Base-by-base conservation (phyloP, 1,139 yeast genomes). In the Hemisphaericaspora lyxosophila region DNA sequence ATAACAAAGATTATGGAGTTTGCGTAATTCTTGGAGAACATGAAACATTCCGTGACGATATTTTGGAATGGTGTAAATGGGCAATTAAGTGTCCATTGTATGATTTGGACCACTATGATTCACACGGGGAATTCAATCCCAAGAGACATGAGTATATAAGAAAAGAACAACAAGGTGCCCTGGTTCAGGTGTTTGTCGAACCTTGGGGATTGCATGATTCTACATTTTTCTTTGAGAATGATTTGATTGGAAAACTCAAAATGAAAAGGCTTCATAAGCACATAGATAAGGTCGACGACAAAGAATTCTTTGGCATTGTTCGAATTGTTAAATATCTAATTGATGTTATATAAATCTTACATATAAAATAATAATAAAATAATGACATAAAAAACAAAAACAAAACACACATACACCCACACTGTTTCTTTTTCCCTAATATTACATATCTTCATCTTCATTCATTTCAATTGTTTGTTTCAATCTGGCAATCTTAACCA, bases 401-500 rank as follows among this genome's bases (percentile, higher is more conserved):
- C 14, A 11, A 24, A 4, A 13, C 4, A 12, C 14, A 12, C 6
- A 26, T 12, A 26, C 6, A 14, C 11, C 13, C 16, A 4, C 28
- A 6, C 26, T 3, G 13, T 27, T 25, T 14, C 19, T 17, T 17
- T 22, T 12, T 29, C 19, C 35, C 4, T 9, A n/a, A n/a, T n/a
- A n/a, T n/a, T n/a, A n/a, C n/a, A n/a, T n/a, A n/a, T n/a, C n/a
- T 2, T 35, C 29, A 9, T 27, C 36, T 14, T 27, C 33, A 13
- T 26, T 31, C 4, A 9, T 32, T 45, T 80, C 85, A 18, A 70
- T 70, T 13, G 73, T 60, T 56, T 86, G 88, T 53, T 90, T 92
- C 76, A 82, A 73, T 38, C 95, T 68, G 0, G 97, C 96, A 14
- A 89, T 77, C 59, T 81, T 84, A 19, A 92, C 97, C 58, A 92